A percentile compares a stretch with the other conserved stretches of the same genome.
Evolutionary conservation across 2,329 filamentous ascomycete species (phyloP).

Genomic region (Cordyceps farinosa): DNA sequence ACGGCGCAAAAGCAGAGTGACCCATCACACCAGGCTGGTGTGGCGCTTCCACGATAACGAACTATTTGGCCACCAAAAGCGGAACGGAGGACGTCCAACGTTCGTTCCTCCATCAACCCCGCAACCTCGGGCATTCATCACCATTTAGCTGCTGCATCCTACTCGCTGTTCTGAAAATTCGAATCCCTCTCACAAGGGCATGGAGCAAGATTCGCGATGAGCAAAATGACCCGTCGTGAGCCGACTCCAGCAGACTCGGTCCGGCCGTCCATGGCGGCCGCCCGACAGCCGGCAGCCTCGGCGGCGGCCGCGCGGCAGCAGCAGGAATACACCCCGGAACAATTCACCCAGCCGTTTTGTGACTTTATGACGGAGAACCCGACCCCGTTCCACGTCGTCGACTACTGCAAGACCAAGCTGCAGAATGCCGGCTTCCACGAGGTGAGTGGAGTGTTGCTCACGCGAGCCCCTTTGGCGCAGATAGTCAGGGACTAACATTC

Average conservation of each 20-base stretch:
- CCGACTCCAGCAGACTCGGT: neutral
- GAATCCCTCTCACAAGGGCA: neutral
- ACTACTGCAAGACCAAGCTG: constrained; percentile 71
- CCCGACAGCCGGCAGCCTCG: neutral
- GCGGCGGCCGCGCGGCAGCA: neutral
- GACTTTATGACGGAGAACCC: constrained; percentile 86
- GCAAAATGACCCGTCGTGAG: neutral
- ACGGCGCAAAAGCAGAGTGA: neutral
- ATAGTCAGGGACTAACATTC: neutral
- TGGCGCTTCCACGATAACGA: constrained; percentile 8
- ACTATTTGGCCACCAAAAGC: neutral
- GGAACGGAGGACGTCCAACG: neutral
- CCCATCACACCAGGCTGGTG: neutral
- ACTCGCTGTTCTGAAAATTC: no score
- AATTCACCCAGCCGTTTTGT: constrained; percentile 79
- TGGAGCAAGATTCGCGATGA: neutral
- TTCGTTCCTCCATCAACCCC: neutral
- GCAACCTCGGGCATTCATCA: neutral
- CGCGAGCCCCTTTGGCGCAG: neutral
- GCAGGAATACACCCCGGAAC: constrained; percentile 45
- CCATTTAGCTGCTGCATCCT: neutral
- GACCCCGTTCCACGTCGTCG: constrained; percentile 87
- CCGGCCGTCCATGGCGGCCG: neutral
- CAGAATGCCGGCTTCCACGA: constrained; percentile 68
- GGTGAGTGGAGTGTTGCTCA: constrained; percentile 39